Base-by-base conservation (phyloP, 768 basidiomycete species). In the Saitozyma sp. region DNA sequence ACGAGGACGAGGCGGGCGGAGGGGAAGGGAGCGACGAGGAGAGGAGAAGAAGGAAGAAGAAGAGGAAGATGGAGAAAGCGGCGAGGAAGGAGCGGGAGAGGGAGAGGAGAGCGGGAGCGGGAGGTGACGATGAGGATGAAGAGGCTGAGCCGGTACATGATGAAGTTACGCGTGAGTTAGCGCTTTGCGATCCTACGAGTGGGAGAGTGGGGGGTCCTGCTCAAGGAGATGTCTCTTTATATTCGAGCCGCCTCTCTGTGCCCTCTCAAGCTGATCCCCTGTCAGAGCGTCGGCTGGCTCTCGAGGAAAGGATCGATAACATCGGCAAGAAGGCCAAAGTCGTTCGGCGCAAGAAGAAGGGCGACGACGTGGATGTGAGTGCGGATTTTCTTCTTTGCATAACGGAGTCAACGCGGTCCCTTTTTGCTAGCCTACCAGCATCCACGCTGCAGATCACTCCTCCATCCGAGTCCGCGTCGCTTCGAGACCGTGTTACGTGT, bases 231-330 rank as follows among this genome's bases (percentile, higher is more conserved):
- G 5, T 29, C 29, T 2, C 2, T 29, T 29, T 5, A 29, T 29
- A 29, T 29, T 2, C 29, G 29, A 29, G 29, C 29, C 29, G 29
- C 29, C 29, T 29, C 29, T 29, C 9, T 14, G 10, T 3, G n/a
- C 9, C 14, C 9, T 10, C 19, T 58, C 40, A 54, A 54, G 57
- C 57, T 61, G 53, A 61, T 59, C 19, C 9, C 29, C 13, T 9
- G 54, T 14, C 77, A 96, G 93, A 87, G 9, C 87, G 83, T 66
- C 90, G 90, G 81, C 79, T 87, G 49, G 86, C 86, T 1, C 82
- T 96, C 41, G 89, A 92, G 71, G 88, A 88, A 84, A 84, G 87
- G 70, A 86, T 98, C 62, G 91, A 95, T 62, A 89, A 88, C 16
- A 92, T 93, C 58, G 83, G 94, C 17, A 92, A 91, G 90, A 90